Evolutionary conservation across 192 early-diverging fungal species (phyloP).

Genomic region (Podila minutissima): DNA sequence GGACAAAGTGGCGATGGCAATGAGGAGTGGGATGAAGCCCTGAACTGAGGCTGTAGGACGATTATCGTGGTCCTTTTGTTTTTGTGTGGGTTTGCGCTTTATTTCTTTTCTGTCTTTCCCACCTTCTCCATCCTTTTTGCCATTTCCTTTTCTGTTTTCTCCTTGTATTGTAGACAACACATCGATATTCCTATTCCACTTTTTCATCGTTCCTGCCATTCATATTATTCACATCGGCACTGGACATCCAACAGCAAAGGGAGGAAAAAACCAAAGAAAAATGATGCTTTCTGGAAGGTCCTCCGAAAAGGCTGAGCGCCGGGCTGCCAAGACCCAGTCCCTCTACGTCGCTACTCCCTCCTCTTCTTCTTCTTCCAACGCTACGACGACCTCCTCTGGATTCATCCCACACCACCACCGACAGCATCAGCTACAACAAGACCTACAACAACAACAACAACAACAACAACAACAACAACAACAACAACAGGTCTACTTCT

Average conservation of each 20-base stretch:
- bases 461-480: slow-evolving; percentile 8
- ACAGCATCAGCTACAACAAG: slow-evolving; percentile 12
- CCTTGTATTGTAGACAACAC: neutral
- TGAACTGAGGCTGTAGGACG: too few relatives aligned
- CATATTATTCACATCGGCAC: neutral
- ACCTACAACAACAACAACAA: slow-evolving; percentile 2
- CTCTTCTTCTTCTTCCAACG: neutral
- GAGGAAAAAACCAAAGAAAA: neutral
- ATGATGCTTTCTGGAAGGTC: slow-evolving; percentile 42
- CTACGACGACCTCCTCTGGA: slow-evolving; percentile 5
- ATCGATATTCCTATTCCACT: neutral
- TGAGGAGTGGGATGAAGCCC: too few relatives aligned
- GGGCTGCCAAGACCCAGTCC: slow-evolving; percentile 48
- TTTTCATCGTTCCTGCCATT: neutral
- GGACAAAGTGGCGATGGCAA: too few relatives aligned
- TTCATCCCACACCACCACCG: slow-evolving; percentile 12
- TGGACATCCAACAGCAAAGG: neutral
- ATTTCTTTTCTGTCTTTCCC: neutral
- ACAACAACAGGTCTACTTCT: slow-evolving; percentile 5
- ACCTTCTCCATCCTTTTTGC: neutral
- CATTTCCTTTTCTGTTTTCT: neutral
- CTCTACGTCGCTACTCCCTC: slow-evolving; percentile 47
- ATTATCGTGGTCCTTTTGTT: too few relatives aligned
- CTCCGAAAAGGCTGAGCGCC: slow-evolving; percentile 39
- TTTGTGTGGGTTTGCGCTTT: neutral